Evolutionary conservation across 2,329 filamentous ascomycete species (phyloP), one percentile per base, ranked within the genome.

Genomic region (Cercospora citrullina): DNA sequence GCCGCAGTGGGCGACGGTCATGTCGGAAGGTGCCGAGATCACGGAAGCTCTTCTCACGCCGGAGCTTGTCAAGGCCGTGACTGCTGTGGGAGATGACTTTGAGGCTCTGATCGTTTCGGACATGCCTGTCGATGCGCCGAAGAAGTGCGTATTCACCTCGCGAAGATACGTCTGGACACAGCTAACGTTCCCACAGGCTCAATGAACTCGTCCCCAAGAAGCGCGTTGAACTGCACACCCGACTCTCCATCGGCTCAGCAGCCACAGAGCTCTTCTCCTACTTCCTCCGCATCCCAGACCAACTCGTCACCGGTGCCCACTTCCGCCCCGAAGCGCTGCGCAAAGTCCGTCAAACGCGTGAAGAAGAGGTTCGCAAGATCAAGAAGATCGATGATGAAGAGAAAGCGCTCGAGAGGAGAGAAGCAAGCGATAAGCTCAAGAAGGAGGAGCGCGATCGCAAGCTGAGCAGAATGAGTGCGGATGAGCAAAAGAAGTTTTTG

Each of bases 21-120:
- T 99, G 95, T 96, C 89, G 77, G 95, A 99, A 85, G 97, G 90
- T 81, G 93, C 94, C 67, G 95, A 98, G 82, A 90, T 99, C 75
- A 97, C 94, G 12, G 92, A 97, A 57, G 84, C 88, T 6, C 84
- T 99, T 72, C 86, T 99, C 61, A 97, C 93, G 4, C 86, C 91
- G n/a, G 94, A 98, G 75, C 86, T 99, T 42, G 87, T 93, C 80
- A 87, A 91, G 76, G 93, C 92, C 16, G 85, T 96, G 72, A 87
- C 91, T 75, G 82, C 90, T 63, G 92, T 92, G 5, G 94, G 94
- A 31, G 90, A 94, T 69, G 81, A 87, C 60, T 89, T 96, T 72
- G 93, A 98, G 79, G 94, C 94, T 75, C 81, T 99, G 69, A 91
- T 99, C 75, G 84, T 98, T 62, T 91, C 90, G 21, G 95, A 99